A percentile compares a stretch with the other conserved stretches of the same genome.
Conservation (phyloP, 441 rosid species). For the Euphorbia celastroides region DNA sequence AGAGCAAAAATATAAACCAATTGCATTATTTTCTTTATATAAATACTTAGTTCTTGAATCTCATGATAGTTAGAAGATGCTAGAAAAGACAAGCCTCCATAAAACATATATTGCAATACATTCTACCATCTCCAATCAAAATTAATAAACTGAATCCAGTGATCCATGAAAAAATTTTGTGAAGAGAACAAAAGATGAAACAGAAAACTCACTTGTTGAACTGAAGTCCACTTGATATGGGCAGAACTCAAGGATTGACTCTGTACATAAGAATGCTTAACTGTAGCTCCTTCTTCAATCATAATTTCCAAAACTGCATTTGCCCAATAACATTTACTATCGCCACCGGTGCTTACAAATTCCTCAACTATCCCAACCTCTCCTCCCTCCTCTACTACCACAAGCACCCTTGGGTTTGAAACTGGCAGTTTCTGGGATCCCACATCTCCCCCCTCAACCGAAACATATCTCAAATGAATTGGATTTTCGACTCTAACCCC, state of each 20-base stretch:
- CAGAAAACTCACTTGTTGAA: slow-evolving; percentile 53
- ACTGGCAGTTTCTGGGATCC: slow-evolving; percentile 54
- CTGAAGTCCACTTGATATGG: slow-evolving; percentile 87
- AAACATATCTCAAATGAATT: slow-evolving; percentile 59
- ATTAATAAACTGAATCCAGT: background rate
- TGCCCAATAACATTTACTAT: slow-evolving; percentile 54
- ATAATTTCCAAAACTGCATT: slow-evolving; percentile 78
- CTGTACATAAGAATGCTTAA: slow-evolving; percentile 80
- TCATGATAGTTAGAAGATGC: too few species aligned
- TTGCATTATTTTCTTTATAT: too few species aligned
- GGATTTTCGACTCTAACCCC: slow-evolving; percentile 68
- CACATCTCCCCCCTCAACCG: slow-evolving; percentile 50
- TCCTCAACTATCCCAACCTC: slow-evolving; percentile 81
- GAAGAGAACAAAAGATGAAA: background rate
- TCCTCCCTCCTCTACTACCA: slow-evolving; percentile 80
- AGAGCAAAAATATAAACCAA: too few species aligned
- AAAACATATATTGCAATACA: background rate
- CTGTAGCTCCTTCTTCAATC: slow-evolving; percentile 52
- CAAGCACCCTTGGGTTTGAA: slow-evolving; percentile 87
- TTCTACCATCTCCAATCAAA: slow-evolving; percentile 2
- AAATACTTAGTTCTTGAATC: too few species aligned
- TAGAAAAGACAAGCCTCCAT: too few species aligned
- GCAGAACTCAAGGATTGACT: slow-evolving; percentile 68
- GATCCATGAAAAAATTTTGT: background rate
- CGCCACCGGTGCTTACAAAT: slow-evolving; percentile 40